Conservation (phyloP, 1,139 yeast species). For the Kodamaea fungicola region DNA sequence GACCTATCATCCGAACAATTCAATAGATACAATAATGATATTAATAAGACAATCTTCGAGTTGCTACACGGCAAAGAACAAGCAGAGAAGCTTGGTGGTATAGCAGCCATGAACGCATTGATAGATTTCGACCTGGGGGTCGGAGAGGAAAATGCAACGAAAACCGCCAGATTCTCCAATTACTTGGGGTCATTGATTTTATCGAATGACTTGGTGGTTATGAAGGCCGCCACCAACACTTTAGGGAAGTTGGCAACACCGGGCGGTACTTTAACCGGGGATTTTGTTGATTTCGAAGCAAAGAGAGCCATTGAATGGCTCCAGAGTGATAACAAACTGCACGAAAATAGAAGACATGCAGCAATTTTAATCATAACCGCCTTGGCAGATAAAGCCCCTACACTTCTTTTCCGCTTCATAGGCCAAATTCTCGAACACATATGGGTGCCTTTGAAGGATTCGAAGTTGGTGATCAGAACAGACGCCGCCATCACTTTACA, state of each 20-base stretch:
- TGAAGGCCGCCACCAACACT: conserved; percentile 82
- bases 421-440: conserved; percentile 76
- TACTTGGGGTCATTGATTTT: conserved; percentile 79
- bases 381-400: conserved; percentile 84
- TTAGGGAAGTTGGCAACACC: conserved; percentile 86
- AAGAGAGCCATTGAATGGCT: conserved; percentile 90
- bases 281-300: conserved; percentile 89
- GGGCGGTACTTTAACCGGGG: conserved; percentile 86
- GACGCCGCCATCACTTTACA: conserved; percentile 85
- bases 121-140: conserved; percentile 70
- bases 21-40: conserved; percentile 76
- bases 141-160: conserved; percentile 77
- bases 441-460: conserved; percentile 85
- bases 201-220: conserved; percentile 77
- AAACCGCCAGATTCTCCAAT: conserved; percentile 86
- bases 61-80: conserved; percentile 73
- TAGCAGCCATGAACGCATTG: conserved; percentile 83
- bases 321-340: conserved; percentile 71
- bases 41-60: conserved; percentile 85
- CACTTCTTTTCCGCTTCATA: conserved; percentile 73
- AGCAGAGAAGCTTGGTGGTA: conserved; percentile 80
- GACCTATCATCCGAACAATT: conserved; percentile 78
- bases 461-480: conserved; percentile 65
- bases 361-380: conserved; percentile 83
- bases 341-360: conserved; percentile 81